Percentiles rank a stretch among this genome's conserved stretches.
Conservation (phyloP, 371 early-diverging fungal species). For the Mucor irregularis region DNA sequence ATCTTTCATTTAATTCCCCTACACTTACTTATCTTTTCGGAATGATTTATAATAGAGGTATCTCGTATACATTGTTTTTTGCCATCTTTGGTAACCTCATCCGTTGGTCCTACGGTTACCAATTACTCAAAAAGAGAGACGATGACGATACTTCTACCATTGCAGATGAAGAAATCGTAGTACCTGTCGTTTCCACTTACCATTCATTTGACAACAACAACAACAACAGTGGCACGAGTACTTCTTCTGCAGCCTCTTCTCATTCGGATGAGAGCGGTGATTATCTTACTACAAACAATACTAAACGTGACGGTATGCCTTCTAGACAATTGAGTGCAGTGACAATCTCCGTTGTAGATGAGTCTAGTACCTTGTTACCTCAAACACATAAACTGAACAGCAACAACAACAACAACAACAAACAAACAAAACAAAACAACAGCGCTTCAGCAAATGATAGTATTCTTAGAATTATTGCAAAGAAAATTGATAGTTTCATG, state of each 20-base stretch:
- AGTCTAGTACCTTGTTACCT: constrained; percentile 7
- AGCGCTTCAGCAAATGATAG: neutral
- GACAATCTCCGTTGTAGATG: constrained; percentile 10
- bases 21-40: neutral
- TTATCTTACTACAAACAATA: neutral
- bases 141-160: constrained; percentile 24
- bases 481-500: constrained; percentile 40
- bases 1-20: neutral
- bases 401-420: constrained; percentile 7
- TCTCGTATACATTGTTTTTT: constrained; percentile 76
- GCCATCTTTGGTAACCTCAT: constrained; percentile 75
- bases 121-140: constrained; percentile 43
- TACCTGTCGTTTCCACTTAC: neutral
- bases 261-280: neutral
- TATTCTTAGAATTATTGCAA: constrained; percentile 1
- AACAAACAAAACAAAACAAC: neutral
- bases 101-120: constrained; percentile 79
- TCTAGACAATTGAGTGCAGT: constrained; percentile 16
- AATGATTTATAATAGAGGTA: constrained; percentile 61
- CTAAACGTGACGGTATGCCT: constrained; percentile 4
- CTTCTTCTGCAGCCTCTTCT: neutral
- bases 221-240: neutral
- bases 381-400: too few species aligned
- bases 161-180: constrained; percentile 16
- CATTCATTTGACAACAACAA: neutral